These are phyloP conservation scores for Diplodia sapinea DNA, from an alignment of 2,329 filamentous ascomycete species.

Conservation along the genomic window DNA sequence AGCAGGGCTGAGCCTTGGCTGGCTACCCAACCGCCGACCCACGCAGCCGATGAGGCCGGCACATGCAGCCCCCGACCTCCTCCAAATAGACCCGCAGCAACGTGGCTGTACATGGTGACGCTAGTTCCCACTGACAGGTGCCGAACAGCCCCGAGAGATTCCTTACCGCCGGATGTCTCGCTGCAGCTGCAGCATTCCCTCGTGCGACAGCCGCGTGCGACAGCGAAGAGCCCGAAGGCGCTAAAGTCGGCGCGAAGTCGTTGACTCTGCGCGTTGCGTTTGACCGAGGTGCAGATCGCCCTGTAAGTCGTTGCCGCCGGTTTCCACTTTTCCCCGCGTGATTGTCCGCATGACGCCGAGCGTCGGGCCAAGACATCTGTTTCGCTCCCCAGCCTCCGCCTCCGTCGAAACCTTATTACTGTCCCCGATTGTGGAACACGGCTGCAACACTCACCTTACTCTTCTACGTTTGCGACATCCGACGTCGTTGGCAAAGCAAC, in stretches of 20 bases:
- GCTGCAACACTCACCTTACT: neutral
- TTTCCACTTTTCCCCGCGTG: neutral
- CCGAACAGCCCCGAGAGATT: neutral
- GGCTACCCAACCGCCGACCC: neutral
- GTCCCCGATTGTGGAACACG: neutral
- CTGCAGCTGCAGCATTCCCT: neutral
- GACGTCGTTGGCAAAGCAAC: neutral
- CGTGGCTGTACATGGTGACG: constrained; percentile 14
- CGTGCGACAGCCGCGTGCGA: constrained; percentile 18
- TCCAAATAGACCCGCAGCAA: constrained; percentile 19
- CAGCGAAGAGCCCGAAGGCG: neutral
- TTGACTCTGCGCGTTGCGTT: neutral
- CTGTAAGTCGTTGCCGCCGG: constrained; percentile 11
- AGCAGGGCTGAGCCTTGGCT: constrained; percentile 27
- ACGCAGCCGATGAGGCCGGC: neutral
- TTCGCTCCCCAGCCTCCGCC: neutral
- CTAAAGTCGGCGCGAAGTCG: neutral
- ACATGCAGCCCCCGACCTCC: constrained; percentile 17
- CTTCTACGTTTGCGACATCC: neutral
- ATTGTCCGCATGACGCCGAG: neutral
- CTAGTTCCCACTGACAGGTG: too few species aligned
- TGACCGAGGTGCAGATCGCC: neutral
- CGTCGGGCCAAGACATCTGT: constrained; percentile 1
- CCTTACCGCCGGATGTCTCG: neutral
- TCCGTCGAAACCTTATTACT: neutral